Evolutionary conservation across 164 flowering plant genomes (phyloP).

Genomic region (Houttuynia cordata): DNA sequence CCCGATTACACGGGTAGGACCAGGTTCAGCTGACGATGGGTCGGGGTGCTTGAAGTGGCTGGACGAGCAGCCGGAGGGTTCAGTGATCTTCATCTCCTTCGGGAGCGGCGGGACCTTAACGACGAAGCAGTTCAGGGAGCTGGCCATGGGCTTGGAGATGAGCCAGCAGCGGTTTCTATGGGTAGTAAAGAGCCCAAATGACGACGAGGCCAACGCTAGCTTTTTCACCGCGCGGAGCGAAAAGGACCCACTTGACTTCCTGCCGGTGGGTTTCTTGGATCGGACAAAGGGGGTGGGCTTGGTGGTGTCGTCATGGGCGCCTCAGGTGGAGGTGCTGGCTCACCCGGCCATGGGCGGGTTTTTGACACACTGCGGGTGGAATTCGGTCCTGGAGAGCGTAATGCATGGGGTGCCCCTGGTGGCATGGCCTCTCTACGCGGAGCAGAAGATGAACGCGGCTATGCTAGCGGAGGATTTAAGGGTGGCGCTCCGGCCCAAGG

Average conservation of each 20-base stretch:
- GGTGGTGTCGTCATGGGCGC: slow-evolving; percentile 34
- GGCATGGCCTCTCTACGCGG: slow-evolving; percentile 40
- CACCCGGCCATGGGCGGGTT: slow-evolving; percentile 32
- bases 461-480: slow-evolving; percentile 18
- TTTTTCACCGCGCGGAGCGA: slow-evolving; percentile 8
- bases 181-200: slow-evolving; percentile 26
- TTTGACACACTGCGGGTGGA: slow-evolving; percentile 39
- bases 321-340: slow-evolving; percentile 22
- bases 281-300: slow-evolving; percentile 24
- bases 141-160: slow-evolving; percentile 31
- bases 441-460: slow-evolving; percentile 32
- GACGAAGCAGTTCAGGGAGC: no score
- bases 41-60: slow-evolving; percentile 25
- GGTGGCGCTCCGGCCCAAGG: slow-evolving; percentile 19
- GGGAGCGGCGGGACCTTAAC: slow-evolving; percentile 39
- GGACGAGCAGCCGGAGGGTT: slow-evolving; percentile 25
- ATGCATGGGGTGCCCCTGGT: slow-evolving; percentile 29
- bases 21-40: neutral
- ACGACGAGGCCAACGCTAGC: slow-evolving; percentile 9
- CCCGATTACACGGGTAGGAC: slow-evolving; percentile 13
- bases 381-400: slow-evolving; percentile 29
- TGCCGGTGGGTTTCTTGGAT: slow-evolving; percentile 22
- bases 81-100: slow-evolving; percentile 27
- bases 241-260: slow-evolving; percentile 15
- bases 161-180: slow-evolving; percentile 32